Conservation (phyloP, 2,329 filamentous ascomycete species). For the Parafenestella ontariensis region DNA sequence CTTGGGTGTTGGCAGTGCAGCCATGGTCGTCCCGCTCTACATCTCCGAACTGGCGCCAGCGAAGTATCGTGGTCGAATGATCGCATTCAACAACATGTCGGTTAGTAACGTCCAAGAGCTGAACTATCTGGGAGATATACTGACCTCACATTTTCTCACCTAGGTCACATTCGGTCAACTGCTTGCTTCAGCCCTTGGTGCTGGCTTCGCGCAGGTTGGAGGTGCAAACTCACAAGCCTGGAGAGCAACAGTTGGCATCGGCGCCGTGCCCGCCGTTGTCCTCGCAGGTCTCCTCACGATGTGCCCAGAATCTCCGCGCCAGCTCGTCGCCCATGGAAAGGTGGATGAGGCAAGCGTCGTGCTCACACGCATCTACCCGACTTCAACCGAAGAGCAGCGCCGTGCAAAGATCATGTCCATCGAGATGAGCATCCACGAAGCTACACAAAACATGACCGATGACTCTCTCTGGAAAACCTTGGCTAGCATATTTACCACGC, state of each 20-base stretch:
- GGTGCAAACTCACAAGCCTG: slow-evolving; percentile 37
- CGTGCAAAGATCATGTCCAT: slow-evolving; percentile 35
- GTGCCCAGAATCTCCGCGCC: slow-evolving; percentile 48
- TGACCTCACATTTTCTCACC: no score
- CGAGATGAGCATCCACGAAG: slow-evolving; percentile 43
- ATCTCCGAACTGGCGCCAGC: slow-evolving; percentile 40
- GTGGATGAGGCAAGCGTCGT: slow-evolving; percentile 41
- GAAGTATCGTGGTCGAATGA: slow-evolving; percentile 46
- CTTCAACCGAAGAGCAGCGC: slow-evolving; percentile 33
- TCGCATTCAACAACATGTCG: slow-evolving; percentile 47
- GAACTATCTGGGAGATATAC: no score
- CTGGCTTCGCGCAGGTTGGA: slow-evolving; percentile 47
- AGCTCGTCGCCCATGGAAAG: slow-evolving; percentile 46
- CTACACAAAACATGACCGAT: slow-evolving; percentile 38
- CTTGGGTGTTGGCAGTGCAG: slow-evolving; percentile 39
- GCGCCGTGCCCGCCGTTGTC: slow-evolving; percentile 45
- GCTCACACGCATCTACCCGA: slow-evolving; percentile 44
- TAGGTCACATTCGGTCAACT: slow-evolving; percentile 43
- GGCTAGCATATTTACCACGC: slow-evolving; percentile 42
- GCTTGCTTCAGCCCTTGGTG: slow-evolving; percentile 41
- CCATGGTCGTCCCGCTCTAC: slow-evolving; percentile 42
- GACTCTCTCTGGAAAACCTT: slow-evolving; percentile 43
- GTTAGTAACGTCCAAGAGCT: no score
- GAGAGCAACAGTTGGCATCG: slow-evolving; percentile 48
- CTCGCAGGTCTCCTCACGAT: slow-evolving; percentile 43